Base-by-base conservation (phyloP, 768 basidiomycete genomes). In the Saitozyma podzolica region DNA sequence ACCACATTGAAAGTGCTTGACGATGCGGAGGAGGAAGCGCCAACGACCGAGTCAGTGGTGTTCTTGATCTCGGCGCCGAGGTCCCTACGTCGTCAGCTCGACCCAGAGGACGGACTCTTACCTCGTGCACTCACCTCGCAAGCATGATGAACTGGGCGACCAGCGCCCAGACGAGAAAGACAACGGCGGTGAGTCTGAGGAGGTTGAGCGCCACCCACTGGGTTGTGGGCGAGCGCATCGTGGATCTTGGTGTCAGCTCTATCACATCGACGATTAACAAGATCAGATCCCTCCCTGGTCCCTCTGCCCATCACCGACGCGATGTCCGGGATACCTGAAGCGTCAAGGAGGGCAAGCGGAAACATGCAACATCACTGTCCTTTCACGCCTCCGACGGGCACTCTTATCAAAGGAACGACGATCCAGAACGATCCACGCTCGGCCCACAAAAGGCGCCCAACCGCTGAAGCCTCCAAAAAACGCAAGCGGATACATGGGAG, bases 141-240 rank as follows among this genome's bases (percentile, higher is more conserved):
- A 75, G 49, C 0, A 61, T 59, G 13, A 72, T 61, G 56, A 72
- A 72, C 53, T 72, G 70, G 10, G 59, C 70, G 9, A 69, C 65
- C 49, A 75, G 47, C 29, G 68, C 61, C 73, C 73, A 75, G 16
- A 50, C 52, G 8, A 72, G 29, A 19, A 72, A 64, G 17, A 63
- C 55, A 1, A 68, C 42, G 10, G 66, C 68, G 9, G 60, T 50
- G 52, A 75, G 49, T 8, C 73, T 66, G 37, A 75, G 59, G 47
- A 70, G 16, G 50, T 75, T 75, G 59, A 64, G 62, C 3, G 61
- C 68, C n/a, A 63, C 48, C 70, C 73, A 75, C 10, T 17, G 1
- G 11, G 45, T 47, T 6, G 45, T 47, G 13, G n/a, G n/a, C 45
- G 45, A 47, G 11, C 13, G 45, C 45, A 13, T 11, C 13, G n/a